Percentiles rank a stretch among this genome's conserved stretches.
These are phyloP conservation scores for Sisymbrium altissimum DNA, from an alignment of 345 rosid genomes.

Conservation along the genomic window DNA sequence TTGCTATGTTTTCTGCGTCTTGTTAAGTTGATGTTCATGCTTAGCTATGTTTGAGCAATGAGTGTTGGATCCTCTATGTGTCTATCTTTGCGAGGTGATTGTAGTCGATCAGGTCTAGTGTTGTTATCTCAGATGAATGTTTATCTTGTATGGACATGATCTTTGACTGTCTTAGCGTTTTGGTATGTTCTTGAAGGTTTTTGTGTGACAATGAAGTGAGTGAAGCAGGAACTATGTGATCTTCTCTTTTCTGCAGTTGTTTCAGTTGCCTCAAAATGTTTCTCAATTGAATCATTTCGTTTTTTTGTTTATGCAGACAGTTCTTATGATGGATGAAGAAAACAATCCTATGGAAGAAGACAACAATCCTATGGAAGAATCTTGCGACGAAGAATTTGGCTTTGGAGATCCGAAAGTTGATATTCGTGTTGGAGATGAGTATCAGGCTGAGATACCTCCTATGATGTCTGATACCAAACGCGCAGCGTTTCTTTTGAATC, in stretches of 20 bases:
- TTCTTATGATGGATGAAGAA: constrained; percentile 29
- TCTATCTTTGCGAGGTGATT: not conserved
- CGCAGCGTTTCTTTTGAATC: constrained; percentile 27
- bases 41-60: not conserved
- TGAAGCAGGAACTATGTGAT: not conserved
- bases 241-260: not conserved
- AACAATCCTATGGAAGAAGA: constrained; percentile 28
- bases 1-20: not conserved
- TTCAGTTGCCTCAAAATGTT: not conserved
- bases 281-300: not conserved
- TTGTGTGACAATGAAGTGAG: not conserved
- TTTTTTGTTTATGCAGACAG: not conserved
- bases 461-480: constrained; percentile 42
- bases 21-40: not conserved
- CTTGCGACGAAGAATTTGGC: constrained; percentile 34
- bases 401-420: constrained; percentile 45
- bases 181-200: constrained; percentile 9
- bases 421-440: constrained; percentile 56
- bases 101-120: not conserved
- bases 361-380: constrained; percentile 23
- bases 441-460: constrained; percentile 57
- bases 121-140: not conserved
- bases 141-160: not conserved
- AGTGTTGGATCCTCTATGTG: not conserved
- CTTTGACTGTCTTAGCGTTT: not conserved